Evolutionary conservation across 2,329 filamentous ascomycete species (phyloP), one percentile per base, ranked within the genome.

Genomic region (Epichloe festucae): DNA sequence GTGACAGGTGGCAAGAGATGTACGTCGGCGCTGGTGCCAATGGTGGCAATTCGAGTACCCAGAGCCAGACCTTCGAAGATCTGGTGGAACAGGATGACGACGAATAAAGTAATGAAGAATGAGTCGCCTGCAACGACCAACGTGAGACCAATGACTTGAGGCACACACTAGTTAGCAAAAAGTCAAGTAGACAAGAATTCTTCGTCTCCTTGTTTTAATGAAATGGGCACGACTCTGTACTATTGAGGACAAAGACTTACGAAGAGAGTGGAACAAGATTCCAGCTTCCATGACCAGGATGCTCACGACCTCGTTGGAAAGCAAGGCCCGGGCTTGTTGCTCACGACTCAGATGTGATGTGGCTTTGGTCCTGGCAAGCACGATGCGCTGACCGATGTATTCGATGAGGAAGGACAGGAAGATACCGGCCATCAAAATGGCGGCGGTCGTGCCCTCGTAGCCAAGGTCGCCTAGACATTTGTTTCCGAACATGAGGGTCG

Each of bases 51-150:
- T 14, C 82, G 78, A 8, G 80, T 79, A 17, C 85, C 85, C 0
- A 89, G 78, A 0, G 85, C 85, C 45, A 89, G 73, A 4, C 86
- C 85, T 62, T 89, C 85, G 59, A 90, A 87, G 70, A 86, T 80
- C 60, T 89, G 85, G 61, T 89, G 85, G 69, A 89, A 88, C 52
- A 88, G 68, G 53, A 89, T 86, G 50, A 89, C 85, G 43, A 78
- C 64, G 53, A 79, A 78, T n/a, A 81, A 70, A 2, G 75, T 78
- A 50, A 73, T 62, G 65, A 80, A 80, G 58, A 73, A 76, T 39
- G 67, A 70, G 56, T 81, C 77, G 3, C 72, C 76, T 0, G 77
- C 71, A 2, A 82, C 78, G n/a, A 80, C 78, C 2, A 84, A 72
- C 0, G 81, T 82, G 38, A 85, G 64, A 21, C 80, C 79, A 39